Percentiles rank a stretch among this genome's conserved stretches.
phyloP scores from a whole-genome alignment of 2,329 filamentous ascomycete genomes.

The Beauveria australis region DNA sequence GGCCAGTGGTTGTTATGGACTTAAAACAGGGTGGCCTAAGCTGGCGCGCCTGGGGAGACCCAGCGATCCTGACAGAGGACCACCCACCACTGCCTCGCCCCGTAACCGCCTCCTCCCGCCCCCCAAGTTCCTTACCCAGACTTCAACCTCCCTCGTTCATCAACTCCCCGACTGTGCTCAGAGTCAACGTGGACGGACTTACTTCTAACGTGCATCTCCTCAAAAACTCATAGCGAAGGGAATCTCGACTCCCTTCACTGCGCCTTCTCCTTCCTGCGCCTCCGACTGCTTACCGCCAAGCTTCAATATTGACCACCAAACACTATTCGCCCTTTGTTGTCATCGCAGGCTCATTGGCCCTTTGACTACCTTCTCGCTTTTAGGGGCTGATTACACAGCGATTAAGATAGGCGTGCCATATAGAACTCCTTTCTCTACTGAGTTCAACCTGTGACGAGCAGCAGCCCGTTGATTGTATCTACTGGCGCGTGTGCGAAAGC shows the following conservation, averaged over 20 bases:
- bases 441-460: not conserved
- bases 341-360: not conserved
- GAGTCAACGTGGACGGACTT: not conserved
- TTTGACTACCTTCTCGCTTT: not conserved
- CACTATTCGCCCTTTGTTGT: not conserved
- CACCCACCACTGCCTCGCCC: constrained; percentile 1
- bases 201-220: not conserved
- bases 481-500: not conserved
- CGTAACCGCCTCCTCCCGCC: constrained; percentile 8
- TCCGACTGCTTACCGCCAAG: not conserved
- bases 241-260: not conserved
- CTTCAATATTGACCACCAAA: not conserved
- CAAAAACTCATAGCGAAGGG: not conserved
- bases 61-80: not conserved
- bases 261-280: not conserved
- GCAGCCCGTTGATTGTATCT: not conserved
- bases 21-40: not conserved
- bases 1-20: not conserved
- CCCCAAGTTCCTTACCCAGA: constrained; percentile 1
- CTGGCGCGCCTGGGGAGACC: constrained; percentile 3
- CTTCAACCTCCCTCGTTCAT: constrained; percentile 11
- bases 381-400: not conserved
- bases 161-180: not conserved
- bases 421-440: not conserved
- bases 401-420: not conserved